Evolutionary conservation across 306 rosid species (phyloP).

Genomic region (Casuarina cunninghamiana): DNA sequence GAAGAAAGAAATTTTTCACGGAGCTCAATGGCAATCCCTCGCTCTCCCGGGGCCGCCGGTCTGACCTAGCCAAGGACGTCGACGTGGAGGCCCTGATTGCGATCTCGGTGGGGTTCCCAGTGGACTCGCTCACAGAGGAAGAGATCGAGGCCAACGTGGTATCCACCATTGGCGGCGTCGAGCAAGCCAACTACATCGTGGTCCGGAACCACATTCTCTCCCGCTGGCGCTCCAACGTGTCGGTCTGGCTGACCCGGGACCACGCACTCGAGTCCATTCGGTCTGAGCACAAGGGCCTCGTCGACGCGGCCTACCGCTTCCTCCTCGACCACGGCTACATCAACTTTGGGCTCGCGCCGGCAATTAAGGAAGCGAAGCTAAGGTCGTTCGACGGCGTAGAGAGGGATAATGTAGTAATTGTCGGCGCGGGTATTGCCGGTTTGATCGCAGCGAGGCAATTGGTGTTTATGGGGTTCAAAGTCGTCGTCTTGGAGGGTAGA

Average conservation of each 20-base stretch:
- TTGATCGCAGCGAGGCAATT: constrained; percentile 82
- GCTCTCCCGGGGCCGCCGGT: constrained; percentile 55
- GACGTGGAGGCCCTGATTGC: constrained; percentile 81
- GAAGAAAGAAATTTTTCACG: constrained; percentile 88
- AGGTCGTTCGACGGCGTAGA: constrained; percentile 50
- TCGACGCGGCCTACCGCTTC: constrained; percentile 64
- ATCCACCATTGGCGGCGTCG: constrained; percentile 71
- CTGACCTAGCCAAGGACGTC: constrained; percentile 63
- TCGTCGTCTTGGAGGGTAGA: constrained; percentile 80
- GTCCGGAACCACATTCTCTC: constrained; percentile 79
- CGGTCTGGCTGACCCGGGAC: constrained; percentile 68
- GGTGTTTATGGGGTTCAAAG: constrained; percentile 80
- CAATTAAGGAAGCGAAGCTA: constrained; percentile 58
- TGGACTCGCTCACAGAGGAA: constrained; percentile 84
- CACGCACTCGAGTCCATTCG: constrained; percentile 65
- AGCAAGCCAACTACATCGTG: constrained; percentile 73
- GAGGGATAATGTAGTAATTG: constrained; percentile 66
- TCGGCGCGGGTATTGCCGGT: constrained; percentile 90
- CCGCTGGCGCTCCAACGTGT: constrained; percentile 73
- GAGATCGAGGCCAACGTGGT: constrained; percentile 87
- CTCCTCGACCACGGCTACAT: constrained; percentile 80
- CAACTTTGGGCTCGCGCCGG: constrained; percentile 73
- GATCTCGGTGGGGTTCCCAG: constrained; percentile 79
- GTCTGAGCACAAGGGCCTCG: constrained; percentile 67
- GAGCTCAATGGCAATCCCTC: constrained; percentile 57